phyloP scores from a whole-genome alignment of 768 basidiomycete genomes.

The Candolleomyces aberdarensis region DNA sequence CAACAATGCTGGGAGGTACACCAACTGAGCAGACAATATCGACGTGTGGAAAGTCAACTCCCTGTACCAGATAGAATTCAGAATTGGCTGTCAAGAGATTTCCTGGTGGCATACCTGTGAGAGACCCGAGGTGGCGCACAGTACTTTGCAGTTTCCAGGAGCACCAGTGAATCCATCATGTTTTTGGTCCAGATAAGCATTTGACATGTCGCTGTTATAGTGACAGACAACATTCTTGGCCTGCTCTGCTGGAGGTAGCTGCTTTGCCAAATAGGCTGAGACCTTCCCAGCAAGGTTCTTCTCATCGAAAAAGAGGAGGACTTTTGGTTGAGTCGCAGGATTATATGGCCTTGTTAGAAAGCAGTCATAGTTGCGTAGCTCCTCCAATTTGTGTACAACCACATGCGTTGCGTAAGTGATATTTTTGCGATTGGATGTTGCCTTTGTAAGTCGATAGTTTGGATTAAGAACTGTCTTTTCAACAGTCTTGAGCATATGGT shows the following conservation, averaged over 20 bases:
- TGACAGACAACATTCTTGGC: constrained; percentile 17
- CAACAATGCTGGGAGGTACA: constrained; percentile 4
- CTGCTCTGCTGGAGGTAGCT: constrained; percentile 9
- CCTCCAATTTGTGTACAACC: constrained; percentile 15
- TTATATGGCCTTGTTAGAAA: constrained; percentile 17
- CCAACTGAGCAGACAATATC: constrained; percentile 19
- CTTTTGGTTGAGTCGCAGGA: constrained; percentile 11
- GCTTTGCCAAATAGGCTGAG: constrained; percentile 1
- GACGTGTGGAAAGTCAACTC: constrained; percentile 16
- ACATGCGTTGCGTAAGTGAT: constrained; percentile 26
- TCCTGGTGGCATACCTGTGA: constrained; percentile 6
- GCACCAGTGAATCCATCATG: constrained; percentile 14
- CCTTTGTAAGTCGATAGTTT: constrained; percentile 9
- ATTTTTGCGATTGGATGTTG: constrained; percentile 25
- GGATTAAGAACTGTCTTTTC: constrained; percentile 13
- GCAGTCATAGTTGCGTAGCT: constrained; percentile 22
- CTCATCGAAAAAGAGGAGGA: constrained; percentile 16
- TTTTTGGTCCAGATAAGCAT: constrained; percentile 17
- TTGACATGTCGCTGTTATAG: constrained; percentile 26
- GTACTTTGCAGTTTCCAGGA: constrained; percentile 13
- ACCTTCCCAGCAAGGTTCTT: constrained; percentile 1
- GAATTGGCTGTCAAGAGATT: neutral
- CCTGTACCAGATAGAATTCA: constrained; percentile 8
- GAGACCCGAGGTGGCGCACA: constrained; percentile 13
- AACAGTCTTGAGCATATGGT: constrained; percentile 19